These are phyloP conservation scores for Rhizophagus prolifer DNA, from an alignment of 192 early-diverging fungal genomes.

Conservation along the genomic window DNA sequence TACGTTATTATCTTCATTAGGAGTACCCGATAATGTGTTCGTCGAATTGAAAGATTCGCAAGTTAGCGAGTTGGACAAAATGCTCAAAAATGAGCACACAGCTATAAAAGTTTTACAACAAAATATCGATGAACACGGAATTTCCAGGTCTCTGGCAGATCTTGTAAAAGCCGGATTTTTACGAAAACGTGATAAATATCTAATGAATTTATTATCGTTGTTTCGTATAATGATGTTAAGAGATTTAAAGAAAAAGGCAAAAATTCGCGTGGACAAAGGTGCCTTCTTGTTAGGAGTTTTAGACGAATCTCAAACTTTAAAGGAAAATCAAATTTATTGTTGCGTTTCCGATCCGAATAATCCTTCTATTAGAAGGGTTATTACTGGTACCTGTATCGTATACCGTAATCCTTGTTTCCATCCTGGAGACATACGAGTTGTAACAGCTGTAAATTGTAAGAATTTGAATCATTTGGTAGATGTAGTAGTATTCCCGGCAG, in stretches of 20 bases:
- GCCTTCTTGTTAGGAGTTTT: constrained; percentile 56
- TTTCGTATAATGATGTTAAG: constrained; percentile 46
- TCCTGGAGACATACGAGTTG: constrained; percentile 62
- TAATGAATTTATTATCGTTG: constrained; percentile 43
- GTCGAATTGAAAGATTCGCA: constrained; percentile 47
- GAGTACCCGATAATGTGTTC: constrained; percentile 57
- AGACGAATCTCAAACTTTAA: constrained; percentile 47
- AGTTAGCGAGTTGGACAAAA: constrained; percentile 39
- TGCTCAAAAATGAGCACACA: constrained; percentile 36
- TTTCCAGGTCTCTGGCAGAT: constrained; percentile 36
- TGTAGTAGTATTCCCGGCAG: constrained; percentile 75
- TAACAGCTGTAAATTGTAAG: constrained; percentile 53
- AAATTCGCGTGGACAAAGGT: constrained; percentile 52
- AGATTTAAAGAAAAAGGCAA: constrained; percentile 52
- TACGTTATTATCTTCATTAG: constrained; percentile 54
- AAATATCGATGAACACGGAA: constrained; percentile 48
- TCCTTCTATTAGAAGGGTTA: constrained; percentile 22
- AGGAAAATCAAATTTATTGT: constrained; percentile 52
- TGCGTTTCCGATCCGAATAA: constrained; percentile 41
- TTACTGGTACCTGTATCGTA: constrained; percentile 45
- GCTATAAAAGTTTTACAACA: constrained; percentile 41
- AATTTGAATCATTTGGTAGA: constrained; percentile 51
- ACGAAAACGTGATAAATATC: constrained; percentile 40
- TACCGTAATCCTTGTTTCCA: constrained; percentile 65
- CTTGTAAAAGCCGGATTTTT: constrained; percentile 54